Evolutionary conservation across 73 alveolate species (phyloP), one percentile per base, ranked within the genome.

Genomic region (Uronychia setigera): DNA sequence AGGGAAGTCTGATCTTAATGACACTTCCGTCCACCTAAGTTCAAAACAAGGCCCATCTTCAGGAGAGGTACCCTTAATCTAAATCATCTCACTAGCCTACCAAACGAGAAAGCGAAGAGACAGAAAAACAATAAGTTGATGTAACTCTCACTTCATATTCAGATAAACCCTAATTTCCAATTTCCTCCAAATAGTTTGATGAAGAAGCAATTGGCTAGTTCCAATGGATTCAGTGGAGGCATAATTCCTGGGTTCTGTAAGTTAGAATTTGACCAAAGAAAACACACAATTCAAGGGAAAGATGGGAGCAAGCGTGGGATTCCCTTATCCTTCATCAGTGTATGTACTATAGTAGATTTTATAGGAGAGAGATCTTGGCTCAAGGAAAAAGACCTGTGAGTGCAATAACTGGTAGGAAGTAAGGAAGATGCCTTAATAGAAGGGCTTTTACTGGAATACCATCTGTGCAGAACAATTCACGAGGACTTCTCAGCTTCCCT

Each of bases 401-500:
- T 46, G 67, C 67, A 19, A 46, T 46, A 46, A 46, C 67, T 46
- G 67, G 67, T 5, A 5, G 67, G n/a, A 46, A 46, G 67, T 46
- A 46, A 46, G 67, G 67, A 5, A 46, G n/a, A 11, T 46, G n/a
- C 67, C 19, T 19, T 46, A 46, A 46, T 11, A 19, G n/a, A 46
- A 46, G 67, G 67, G 19, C 67, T 19, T 46, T 46, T 46, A 46
- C 67, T 11, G 67, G 67, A 19, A 46, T 46, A 5, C 67, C 67
- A 5, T 46, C 67, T 46, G 67, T 46, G n/a, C 19, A 46, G 19
- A 46, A 46, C 19, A 5, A 46, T 19, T 11, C n/a, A 11, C 67
- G 67, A 46, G 67, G 67, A 46, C n/a, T 46, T 11, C 67, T 46
- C 67, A 46, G 67, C 67, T 46, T 46, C 67, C 67, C 67, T 46